A percentile compares a stretch with the other conserved stretches of the same genome.
Conservation (phyloP, 768 basidiomycete species). For the Paxillus involutus region DNA sequence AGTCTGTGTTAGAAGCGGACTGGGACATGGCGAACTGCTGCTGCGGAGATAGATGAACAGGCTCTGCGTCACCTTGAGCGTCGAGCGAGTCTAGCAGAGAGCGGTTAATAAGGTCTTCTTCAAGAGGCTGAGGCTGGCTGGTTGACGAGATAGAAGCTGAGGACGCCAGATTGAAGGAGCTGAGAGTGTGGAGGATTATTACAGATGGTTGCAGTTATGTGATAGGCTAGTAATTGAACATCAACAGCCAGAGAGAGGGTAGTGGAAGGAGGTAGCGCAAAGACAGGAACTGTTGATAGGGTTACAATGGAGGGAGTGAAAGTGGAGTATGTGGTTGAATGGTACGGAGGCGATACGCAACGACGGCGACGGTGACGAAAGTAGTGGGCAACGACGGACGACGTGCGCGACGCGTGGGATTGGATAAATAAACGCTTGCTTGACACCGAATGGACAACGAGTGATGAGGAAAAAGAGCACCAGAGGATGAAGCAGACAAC, state of each 20-base stretch:
- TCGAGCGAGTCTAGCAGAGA: slow-evolving; percentile 81
- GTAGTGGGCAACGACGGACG: slow-evolving; percentile 27
- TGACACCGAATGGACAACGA: slow-evolving; percentile 21
- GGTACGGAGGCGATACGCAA: slow-evolving; percentile 27
- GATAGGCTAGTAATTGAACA: slow-evolving; percentile 36
- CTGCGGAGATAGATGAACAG: slow-evolving; percentile 33
- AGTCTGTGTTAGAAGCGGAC: slow-evolving; percentile 53
- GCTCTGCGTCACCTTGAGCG: slow-evolving; percentile 82
- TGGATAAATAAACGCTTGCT: slow-evolving; percentile 33
- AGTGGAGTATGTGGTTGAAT: slow-evolving; percentile 25
- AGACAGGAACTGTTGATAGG: slow-evolving; percentile 37
- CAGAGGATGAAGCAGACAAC: slow-evolving; percentile 22
- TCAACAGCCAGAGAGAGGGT: slow-evolving; percentile 41
- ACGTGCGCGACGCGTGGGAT: slow-evolving; percentile 50
- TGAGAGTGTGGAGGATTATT: slow-evolving; percentile 24
- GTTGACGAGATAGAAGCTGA: slow-evolving; percentile 31
- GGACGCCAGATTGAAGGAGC: slow-evolving; percentile 51
- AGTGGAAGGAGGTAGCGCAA: slow-evolving; percentile 35
- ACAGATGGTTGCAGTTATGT: slow-evolving; percentile 28
- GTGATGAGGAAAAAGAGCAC: slow-evolving; percentile 18
- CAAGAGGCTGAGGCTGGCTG: slow-evolving; percentile 36
- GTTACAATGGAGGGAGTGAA: slow-evolving; percentile 39
- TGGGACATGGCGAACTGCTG: slow-evolving; percentile 45
- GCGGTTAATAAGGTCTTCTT: slow-evolving; percentile 84
- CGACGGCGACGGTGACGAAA: slow-evolving; percentile 23